Evolutionary conservation across 345 rosid species (phyloP), one percentile per base, ranked within the genome.

Genomic region (Brassica rapa): DNA sequence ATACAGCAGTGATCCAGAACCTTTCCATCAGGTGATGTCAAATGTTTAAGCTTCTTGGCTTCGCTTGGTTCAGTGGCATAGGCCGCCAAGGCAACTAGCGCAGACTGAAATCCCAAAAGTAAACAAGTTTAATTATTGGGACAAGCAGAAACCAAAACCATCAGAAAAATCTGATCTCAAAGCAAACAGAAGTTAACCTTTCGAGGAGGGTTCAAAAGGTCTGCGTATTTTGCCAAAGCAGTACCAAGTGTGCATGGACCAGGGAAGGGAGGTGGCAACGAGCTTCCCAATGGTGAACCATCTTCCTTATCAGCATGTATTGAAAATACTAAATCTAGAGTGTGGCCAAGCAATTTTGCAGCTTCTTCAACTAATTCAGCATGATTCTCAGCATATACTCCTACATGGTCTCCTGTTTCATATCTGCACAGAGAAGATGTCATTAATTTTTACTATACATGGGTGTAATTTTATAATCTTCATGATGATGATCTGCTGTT

Each of bases 321-420:
- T 56, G 98, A 89, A 82, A 94, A 94, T 63, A 85, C 68, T 32
- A 87, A 73, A 84, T 92, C 92, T 12, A 89, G 78, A 19, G 97
- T 83, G 51, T 85, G 88, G 69, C 87, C 95, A 77, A 94, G 83
- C 79, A 92, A 81, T 55, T 77, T 88, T 77, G 82, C 87, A 51
- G 87, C 97, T 82, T 90, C 93, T 83, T 89, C 91, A 77, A 90
- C 97, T 43, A 82, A 86, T 68, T 92, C 97, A 71, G 76, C 83
- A 74, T 82, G 81, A 82, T 90, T 94, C 66, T 92, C 98, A 46
- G 87, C 89, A 77, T 80, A 90, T 7, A 94, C 89, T 62, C 98
- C 97, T 10, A 88, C 93, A 76, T 94, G 99, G 86, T 94, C 99
- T 70, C 99, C 99, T 2, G 98, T 91, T 85, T 90, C 96, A 83